These are phyloP conservation scores for Cryptosporidium bovis DNA, from an alignment of 169 alveolate species.

Conservation along the genomic window DNA sequence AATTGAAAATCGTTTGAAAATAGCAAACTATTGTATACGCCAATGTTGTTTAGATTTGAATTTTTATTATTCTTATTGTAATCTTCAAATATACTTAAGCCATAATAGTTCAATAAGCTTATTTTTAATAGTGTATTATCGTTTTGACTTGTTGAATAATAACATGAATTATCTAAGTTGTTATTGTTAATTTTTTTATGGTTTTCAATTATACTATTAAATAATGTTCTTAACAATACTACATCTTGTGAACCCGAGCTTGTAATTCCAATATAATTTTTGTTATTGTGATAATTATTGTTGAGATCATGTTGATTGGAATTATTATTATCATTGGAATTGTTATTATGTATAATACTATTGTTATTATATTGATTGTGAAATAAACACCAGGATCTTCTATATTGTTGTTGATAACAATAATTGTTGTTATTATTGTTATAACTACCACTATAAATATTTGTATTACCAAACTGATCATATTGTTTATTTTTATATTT, in stretches of 20 bases:
- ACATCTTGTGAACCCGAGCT: constrained; percentile 11
- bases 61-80: neutral
- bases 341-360: neutral
- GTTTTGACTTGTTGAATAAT: constrained; percentile 3
- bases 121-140: constrained; percentile 15
- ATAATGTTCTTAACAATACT: neutral
- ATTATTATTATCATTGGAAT: constrained; percentile 2
- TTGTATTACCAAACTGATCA: constrained; percentile 7
- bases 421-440: too few relatives aligned
- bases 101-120: constrained; percentile 52
- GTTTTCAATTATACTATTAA: constrained; percentile 33
- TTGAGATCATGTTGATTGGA: neutral
- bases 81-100: constrained; percentile 13
- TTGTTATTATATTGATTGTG: constrained; percentile 41
- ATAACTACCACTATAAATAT: too few relatives aligned
- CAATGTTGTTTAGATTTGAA: neutral
- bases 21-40: neutral
- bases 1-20: constrained; percentile 3
- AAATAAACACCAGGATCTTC: constrained; percentile 59
- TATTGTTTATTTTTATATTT: constrained; percentile 15
- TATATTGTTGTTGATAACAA: constrained; percentile 1
- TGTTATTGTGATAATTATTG: neutral
- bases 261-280: neutral
- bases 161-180: neutral
- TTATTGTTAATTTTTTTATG: neutral